Base-by-base conservation (phyloP, 2,329 filamentous ascomycete species). In the Neophaeococcomyces mojaviensis region DNA sequence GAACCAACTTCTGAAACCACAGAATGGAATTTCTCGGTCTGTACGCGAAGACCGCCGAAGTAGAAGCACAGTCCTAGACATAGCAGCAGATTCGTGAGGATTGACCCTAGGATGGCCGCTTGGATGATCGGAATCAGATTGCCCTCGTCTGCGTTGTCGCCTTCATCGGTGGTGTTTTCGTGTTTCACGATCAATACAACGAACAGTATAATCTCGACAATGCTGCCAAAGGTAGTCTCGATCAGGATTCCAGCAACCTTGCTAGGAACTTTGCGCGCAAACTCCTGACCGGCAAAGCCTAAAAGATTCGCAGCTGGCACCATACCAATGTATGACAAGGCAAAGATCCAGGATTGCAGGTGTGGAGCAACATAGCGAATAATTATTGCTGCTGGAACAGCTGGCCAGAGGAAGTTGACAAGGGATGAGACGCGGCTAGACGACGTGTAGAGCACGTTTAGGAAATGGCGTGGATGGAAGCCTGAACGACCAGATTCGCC, bases 181-280 rank as follows among this genome's bases (percentile, higher is more conserved):
- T 50, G 37, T 69, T 67, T 72, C 49, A 68, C 66, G 36, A 92
- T 72, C 36, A 94, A 67, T 2, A 89, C 77, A 69, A 90, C 82
- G 65, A 92, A 90, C 28, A 94, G 68, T 40, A 92, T 77, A 46
- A 92, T 82, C 61, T 94, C 87, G 41, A 92, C 86, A 8, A 88
- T 66, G 1, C 84, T 86, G 2, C 84, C 85, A 41, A 88, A 63
- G 0, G 71, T 71, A 1, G 71, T 76, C 55, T 78, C 74, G 9
- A 76, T 48, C 36, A 69, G 44, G 3, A 64, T 55, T 19, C 63
- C 63, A 39, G 81, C 64, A 10, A 86, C 83, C 58, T 86, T 85
- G 20, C n/a, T n/a, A n/a, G 84, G 84, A 48, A 89, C 64, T 65
- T 89, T 89, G 50, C 81, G 75, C 1, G 83, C 78, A 49, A 87